Evolutionary conservation across 2,329 filamentous ascomycete genomes (phyloP).

Genomic region (Pestalotiopsis sp.): DNA sequence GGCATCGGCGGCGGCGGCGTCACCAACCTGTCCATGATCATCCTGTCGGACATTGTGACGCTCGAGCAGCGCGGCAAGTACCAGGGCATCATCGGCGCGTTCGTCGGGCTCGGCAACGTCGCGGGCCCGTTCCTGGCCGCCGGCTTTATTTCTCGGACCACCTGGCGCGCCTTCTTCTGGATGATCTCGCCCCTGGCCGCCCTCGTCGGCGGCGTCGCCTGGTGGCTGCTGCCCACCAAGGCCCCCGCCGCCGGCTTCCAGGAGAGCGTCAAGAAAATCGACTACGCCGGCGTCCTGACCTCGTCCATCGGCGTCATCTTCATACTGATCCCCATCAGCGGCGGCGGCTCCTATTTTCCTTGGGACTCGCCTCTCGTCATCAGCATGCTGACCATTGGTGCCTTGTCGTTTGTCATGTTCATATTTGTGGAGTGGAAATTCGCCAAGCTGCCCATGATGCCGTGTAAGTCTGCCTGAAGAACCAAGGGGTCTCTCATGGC

Average conservation of each 20-base stretch:
- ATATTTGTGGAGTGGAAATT: constrained; percentile 56
- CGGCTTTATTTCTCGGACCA: constrained; percentile 35
- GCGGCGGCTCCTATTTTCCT: constrained; percentile 53
- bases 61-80: constrained; percentile 36
- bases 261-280: constrained; percentile 54
- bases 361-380: constrained; percentile 60
- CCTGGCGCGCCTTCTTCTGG: constrained; percentile 40
- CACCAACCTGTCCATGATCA: constrained; percentile 35
- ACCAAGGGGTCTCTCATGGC: background rate
- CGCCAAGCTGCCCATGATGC: constrained; percentile 59
- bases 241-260: constrained; percentile 44
- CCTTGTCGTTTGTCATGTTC: constrained; percentile 46
- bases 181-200: constrained; percentile 51
- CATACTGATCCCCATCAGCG: constrained; percentile 63
- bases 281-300: constrained; percentile 57
- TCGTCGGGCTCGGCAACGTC: constrained; percentile 44
- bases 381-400: constrained; percentile 55
- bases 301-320: constrained; percentile 58
- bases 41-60: constrained; percentile 37
- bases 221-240: constrained; percentile 52
- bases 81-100: constrained; percentile 42
- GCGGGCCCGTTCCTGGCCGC: constrained; percentile 47
- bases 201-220: constrained; percentile 43
- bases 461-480: constrained; percentile 30
- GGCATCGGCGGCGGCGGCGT: constrained; percentile 37